Evolutionary conservation across 306 rosid genomes (phyloP), one percentile per base, ranked within the genome.

Genomic region (Pterocarpus macrocarpus): DNA sequence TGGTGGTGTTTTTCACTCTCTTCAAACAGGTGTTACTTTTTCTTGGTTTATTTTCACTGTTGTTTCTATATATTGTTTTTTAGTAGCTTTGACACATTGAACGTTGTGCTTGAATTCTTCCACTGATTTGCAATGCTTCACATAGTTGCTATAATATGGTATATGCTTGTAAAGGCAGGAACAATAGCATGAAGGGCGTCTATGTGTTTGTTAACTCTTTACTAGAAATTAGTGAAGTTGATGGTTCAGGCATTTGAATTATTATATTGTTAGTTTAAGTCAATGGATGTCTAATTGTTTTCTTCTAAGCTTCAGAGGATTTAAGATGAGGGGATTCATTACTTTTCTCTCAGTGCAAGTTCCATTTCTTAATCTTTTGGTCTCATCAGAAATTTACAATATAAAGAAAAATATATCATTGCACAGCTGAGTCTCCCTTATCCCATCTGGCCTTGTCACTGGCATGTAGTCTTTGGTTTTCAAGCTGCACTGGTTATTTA

Each of bases 21-120:
- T 75, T 69, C 82, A 69, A 8, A 22, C 75, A 80, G 63, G 77
- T 84, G 13, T 68, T 7, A 4, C 50, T 22, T 22, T 22, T 22
- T 22, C 28, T 22, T 22, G 28, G 28, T 22, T 22, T 22, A 22
- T 22, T 22, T 0, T 59, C 44, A 4, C 7, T 39, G 4, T 39
- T 39, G 28, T 30, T 34, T 71, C 9, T 44, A 14, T 3, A 22
- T 64, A 14, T 8, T 12, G 30, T 84, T 61, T 6, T 45, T 45
- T 45, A 7, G 10, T 3, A 52, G 35, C 35, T 65, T 64, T 10
- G 14, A 38, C 7, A 55, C 14, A 39, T 39, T 0, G 7, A 7
- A 39, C 44, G 2, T 2, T 43, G 61, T 22, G 28, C 28, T 22
- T 22, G 28, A 22, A 22, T 22, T 22, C 28, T 22, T 22, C 28